Conservation (phyloP, 352 stramenopile species). For the Nothophytophthora sp. region DNA sequence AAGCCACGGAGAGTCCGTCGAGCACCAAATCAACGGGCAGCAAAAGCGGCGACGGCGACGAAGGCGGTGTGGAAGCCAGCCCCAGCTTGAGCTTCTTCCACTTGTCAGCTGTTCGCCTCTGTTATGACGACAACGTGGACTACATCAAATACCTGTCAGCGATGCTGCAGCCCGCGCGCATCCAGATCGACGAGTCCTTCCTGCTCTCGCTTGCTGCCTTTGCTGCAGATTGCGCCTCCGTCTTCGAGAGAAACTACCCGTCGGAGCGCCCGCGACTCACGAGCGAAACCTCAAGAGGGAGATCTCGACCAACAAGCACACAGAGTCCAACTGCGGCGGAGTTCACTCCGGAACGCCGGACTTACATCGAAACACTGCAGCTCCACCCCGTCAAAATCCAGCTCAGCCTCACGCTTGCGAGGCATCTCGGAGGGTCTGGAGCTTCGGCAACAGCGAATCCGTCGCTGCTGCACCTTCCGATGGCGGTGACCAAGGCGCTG, state of each 20-base stretch:
- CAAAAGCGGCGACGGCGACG: conserved; percentile 6
- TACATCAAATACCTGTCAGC: conserved; percentile 89
- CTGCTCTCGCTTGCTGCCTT: conserved; percentile 26
- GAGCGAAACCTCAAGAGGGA: conserved; percentile 22
- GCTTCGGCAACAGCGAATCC: conserved; percentile 17
- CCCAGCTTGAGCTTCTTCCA: conserved; percentile 57
- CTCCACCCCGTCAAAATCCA: conserved; percentile 81
- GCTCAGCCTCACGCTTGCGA: conserved; percentile 47
- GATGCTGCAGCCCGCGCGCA: conserved; percentile 66
- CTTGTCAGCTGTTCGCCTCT: conserved; percentile 70
- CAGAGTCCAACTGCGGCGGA: conserved; percentile 25
- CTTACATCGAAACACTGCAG: conserved; percentile 88
- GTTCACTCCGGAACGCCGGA: conserved; percentile 55
- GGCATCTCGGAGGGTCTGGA: conserved; percentile 25
- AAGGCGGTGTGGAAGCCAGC: conserved; percentile 18
- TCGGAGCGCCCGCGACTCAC: conserved; percentile 18
- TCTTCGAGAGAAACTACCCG: conserved; percentile 23
- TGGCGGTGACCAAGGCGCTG: conserved; percentile 32
- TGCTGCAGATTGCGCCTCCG: conserved; percentile 17
- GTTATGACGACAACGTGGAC: conserved; percentile 82
- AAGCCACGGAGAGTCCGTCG: conserved; percentile 15
- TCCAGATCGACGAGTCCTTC: conserved; percentile 37
- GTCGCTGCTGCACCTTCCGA: conserved; percentile 25
- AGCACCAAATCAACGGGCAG: too few relatives aligned
- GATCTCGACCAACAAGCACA: conserved; percentile 10